These are phyloP conservation scores for Xylaria sp. DNA, from an alignment of 2,329 filamentous ascomycete species.

Conservation along the genomic window DNA sequence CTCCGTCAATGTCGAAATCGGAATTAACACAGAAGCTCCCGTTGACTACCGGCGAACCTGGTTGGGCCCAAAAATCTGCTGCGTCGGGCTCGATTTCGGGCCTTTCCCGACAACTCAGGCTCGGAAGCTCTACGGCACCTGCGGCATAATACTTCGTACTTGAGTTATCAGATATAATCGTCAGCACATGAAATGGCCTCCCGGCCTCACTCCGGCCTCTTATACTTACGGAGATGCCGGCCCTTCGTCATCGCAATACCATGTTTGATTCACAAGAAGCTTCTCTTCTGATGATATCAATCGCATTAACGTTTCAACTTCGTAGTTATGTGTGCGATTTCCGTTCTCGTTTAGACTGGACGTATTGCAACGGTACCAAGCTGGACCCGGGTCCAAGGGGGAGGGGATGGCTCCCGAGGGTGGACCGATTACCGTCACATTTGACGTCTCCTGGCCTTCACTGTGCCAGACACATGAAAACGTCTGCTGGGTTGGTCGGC, in stretches of 20 bases:
- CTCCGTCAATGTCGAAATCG: not conserved
- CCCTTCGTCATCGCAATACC: constrained; percentile 22
- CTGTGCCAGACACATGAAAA: constrained; percentile 11
- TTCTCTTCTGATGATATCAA: constrained; percentile 9
- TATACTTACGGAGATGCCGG: constrained; percentile 7
- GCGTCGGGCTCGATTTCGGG: constrained; percentile 9
- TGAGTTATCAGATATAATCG: not conserved
- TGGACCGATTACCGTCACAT: constrained; percentile 19
- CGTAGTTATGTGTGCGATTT: constrained; percentile 20
- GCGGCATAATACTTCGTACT: constrained; percentile 6
- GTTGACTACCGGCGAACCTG: constrained; percentile 9
- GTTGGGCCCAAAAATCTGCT: not conserved
- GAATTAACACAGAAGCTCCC: constrained; percentile 6
- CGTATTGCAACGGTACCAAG: constrained; percentile 10
- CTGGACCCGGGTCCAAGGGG: not conserved
- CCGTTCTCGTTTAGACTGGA: constrained; percentile 3
- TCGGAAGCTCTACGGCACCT: not conserved
- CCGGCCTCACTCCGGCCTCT: not conserved
- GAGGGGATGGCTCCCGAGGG: not conserved
- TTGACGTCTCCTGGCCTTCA: constrained; percentile 6
- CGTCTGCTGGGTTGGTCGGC: constrained; percentile 4
- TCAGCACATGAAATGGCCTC: not conserved
- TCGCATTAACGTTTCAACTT: constrained; percentile 16
- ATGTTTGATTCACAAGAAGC: constrained; percentile 21
- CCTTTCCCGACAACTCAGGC: constrained; percentile 8